A percentile compares a stretch with the other conserved stretches of the same genome.
These are phyloP conservation scores for Trichoderma virens DNA, from an alignment of 495 filamentous ascomycete genomes.

Conservation along the genomic window DNA sequence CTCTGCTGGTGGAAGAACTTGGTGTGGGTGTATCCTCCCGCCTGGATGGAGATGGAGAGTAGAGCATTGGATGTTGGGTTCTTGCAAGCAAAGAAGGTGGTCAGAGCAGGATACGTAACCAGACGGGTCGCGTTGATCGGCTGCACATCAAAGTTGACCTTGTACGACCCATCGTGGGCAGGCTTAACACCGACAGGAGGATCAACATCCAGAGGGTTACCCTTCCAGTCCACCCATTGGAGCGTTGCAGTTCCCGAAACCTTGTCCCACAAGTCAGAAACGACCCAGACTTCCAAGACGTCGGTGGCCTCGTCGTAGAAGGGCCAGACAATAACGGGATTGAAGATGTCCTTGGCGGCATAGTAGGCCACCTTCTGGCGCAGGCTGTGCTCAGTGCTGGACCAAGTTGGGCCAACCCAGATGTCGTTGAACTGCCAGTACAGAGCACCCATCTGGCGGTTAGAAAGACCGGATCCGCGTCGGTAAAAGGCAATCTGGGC, in stretches of 20 bases:
- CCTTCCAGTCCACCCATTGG: conserved; percentile 25
- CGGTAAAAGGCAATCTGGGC: conserved; percentile 59
- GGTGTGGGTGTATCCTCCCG: background rate
- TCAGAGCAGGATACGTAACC: background rate
- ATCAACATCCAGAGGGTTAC: conserved; percentile 12
- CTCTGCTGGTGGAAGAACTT: background rate
- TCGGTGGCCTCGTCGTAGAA: conserved; percentile 51
- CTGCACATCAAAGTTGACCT: conserved; percentile 43
- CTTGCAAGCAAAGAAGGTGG: background rate
- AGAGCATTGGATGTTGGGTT: background rate
- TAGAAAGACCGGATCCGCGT: conserved; percentile 49
- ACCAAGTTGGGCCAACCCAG: conserved; percentile 64
- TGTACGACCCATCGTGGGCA: background rate
- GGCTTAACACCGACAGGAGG: background rate
- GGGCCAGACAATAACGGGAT: conserved; percentile 52
- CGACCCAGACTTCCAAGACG: conserved; percentile 52
- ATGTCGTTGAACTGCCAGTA: conserved; percentile 69
- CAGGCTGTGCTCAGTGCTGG: conserved; percentile 55
- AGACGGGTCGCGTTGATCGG: conserved; percentile 49
- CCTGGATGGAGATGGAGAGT: background rate
- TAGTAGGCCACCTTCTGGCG: conserved; percentile 55
- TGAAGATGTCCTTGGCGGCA: conserved; percentile 51
- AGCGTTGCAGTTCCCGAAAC: conserved; percentile 20
- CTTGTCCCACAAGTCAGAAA: conserved; percentile 45
- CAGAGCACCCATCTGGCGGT: conserved; percentile 53